Evolutionary conservation across 164 flowering plant genomes (phyloP), one percentile per base, ranked within the genome.

Genomic region (Umbellularia californica): DNA sequence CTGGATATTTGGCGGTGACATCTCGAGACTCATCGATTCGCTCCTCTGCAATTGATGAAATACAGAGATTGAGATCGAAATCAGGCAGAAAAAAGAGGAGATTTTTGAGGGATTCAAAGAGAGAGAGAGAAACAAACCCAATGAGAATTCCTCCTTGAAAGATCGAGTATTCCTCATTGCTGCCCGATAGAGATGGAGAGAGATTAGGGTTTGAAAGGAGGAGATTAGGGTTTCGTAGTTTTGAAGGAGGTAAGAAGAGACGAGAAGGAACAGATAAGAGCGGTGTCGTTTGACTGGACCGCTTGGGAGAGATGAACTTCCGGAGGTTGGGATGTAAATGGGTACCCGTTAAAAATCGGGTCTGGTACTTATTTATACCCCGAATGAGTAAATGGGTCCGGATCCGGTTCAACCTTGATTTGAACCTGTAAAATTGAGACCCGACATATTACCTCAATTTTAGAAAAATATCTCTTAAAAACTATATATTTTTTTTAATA

Each of bases 91-190:
- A 19, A 19, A 33, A 65, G 24, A 67, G 5, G 24, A 1, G 51
- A 65, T 20, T 27, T 5, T 20, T 15, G 50, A 62, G 65, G 27
- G n/a, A 14, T 75, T 19, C 10, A 5, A 23, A 78, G 25, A 28
- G 19, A 78, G 25, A 28, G 19, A 24, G 35, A 24, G 25, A 64
- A 58, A 78, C 85, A 20, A 67, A 93, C 98, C 95, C 50, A 86
- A 85, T 3, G 91, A 50, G 72, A 81, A 92, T 60, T 89, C 89
- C 0, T 84, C 83, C 79, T 86, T 88, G 89, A 93, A 93, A 58
- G 90, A 79, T 60, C 58, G 79, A 23, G 70, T 75, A 82, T 75
- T 89, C 50, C 88, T 87, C 96, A 87, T 90, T 52, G 76, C 41
- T 27, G 15, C 2, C 47, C 27, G 25, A 67, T 20, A 65, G 50